These are phyloP conservation scores for Colletotrichum eleusines DNA, from an alignment of 2,329 filamentous ascomycete genomes.

Conservation along the genomic window DNA sequence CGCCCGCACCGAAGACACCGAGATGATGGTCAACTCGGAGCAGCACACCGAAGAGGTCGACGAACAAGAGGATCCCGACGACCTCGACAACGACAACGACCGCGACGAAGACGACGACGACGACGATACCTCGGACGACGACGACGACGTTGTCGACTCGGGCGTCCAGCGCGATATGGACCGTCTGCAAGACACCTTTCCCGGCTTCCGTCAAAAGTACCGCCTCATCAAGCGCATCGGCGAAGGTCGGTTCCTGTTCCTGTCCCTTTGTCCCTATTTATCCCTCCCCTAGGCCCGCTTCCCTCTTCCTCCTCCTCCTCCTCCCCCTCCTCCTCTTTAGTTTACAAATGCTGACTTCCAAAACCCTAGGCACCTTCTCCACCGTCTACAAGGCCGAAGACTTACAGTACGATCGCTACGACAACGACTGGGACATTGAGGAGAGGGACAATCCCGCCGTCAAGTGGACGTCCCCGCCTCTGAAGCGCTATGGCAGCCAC, in stretches of 20 bases:
- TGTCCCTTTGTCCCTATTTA: too few relatives aligned
- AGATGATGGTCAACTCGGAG: constrained; percentile 61
- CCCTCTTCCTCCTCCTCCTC: constrained; percentile 28
- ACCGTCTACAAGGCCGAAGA: constrained; percentile 99
- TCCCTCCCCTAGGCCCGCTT: too few relatives aligned
- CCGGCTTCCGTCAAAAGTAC: constrained; percentile 85
- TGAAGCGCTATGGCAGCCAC: constrained; percentile 62
- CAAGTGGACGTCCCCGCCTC: constrained; percentile 78
- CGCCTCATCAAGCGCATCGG: constrained; percentile 96
- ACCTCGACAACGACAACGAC: constrained; percentile 55
- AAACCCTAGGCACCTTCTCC: constrained; percentile 86
- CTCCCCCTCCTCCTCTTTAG: constrained; percentile 34
- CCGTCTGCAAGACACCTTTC: constrained; percentile 84
- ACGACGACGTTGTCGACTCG: constrained; percentile 73
- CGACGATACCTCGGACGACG: constrained; percentile 61
- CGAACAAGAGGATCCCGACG: constrained; percentile 55
- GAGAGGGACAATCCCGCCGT: constrained; percentile 67
- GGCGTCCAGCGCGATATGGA: constrained; percentile 87
- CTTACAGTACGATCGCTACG: constrained; percentile 82
- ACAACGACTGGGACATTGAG: constrained; percentile 88
- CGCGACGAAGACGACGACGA: constrained; percentile 54
- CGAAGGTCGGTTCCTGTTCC: constrained; percentile 73
- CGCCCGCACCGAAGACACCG: constrained; percentile 59
- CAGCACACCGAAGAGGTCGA: constrained; percentile 52
- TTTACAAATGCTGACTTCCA: not conserved